A percentile compares a stretch with the other conserved stretches of the same genome.
Conservation (phyloP, 495 filamentous ascomycete genomes). For the Thermochaetoides thermophila region DNA sequence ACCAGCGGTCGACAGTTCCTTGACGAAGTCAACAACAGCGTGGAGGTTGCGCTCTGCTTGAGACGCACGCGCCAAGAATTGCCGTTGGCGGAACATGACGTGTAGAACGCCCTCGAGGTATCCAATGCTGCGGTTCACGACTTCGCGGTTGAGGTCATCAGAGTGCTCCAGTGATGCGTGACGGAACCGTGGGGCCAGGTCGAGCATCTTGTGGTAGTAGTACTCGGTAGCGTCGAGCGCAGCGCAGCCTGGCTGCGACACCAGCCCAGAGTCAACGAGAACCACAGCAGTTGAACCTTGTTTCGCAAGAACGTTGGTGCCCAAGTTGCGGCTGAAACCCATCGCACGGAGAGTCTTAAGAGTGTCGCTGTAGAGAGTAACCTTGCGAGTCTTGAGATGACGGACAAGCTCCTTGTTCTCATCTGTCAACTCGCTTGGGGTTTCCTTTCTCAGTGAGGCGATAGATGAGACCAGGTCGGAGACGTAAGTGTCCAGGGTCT, state of each 20-base stretch:
- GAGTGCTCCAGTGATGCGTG: constrained; percentile 53
- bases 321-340: constrained; percentile 73
- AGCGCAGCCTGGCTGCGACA: constrained; percentile 3
- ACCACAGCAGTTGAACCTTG: constrained; percentile 58
- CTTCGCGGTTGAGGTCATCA: constrained; percentile 64
- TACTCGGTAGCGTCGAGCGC: constrained; percentile 30
- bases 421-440: constrained; percentile 57
- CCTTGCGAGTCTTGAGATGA: constrained; percentile 79
- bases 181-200: constrained; percentile 53
- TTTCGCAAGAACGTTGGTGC: constrained; percentile 47
- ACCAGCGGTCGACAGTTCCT: constrained; percentile 13
- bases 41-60: constrained; percentile 12
- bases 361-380: constrained; percentile 79
- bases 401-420: constrained; percentile 70
- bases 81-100: constrained; percentile 52
- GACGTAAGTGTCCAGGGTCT: constrained; percentile 51
- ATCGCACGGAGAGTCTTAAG: constrained; percentile 68
- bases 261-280: constrained; percentile 28
- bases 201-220: constrained; percentile 64
- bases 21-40: constrained; percentile 8
- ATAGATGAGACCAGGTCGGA: constrained; percentile 52
- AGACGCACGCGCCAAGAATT: constrained; percentile 22
- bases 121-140: constrained; percentile 62
- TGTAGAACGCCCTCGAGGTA: constrained; percentile 71
- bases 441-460: constrained; percentile 60